Evolutionary conservation across 768 basidiomycete genomes (phyloP).

Genomic region (Lactarius evosmus): DNA sequence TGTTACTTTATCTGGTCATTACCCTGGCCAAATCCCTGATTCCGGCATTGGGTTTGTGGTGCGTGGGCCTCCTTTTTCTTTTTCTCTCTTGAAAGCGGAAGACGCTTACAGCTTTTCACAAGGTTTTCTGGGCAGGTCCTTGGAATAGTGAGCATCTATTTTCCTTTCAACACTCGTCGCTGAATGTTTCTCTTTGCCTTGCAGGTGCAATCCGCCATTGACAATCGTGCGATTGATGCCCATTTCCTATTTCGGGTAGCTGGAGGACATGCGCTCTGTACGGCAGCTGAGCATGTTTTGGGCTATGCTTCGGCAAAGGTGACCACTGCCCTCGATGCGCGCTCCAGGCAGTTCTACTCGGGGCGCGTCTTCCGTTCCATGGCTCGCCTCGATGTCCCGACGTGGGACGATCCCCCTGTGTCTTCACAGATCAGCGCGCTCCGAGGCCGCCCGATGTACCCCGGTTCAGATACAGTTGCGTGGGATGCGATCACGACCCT

Average conservation of each 20-base stretch:
- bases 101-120: not conserved
- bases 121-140: conserved; percentile 22
- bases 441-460: conserved; percentile 38
- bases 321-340: conserved; percentile 48
- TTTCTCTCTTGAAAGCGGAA: not conserved
- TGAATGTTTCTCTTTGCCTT: not conserved
- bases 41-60: conserved; percentile 20
- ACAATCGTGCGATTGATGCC: conserved; percentile 21
- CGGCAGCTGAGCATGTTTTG: conserved; percentile 46
- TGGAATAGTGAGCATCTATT: conserved; percentile 28
- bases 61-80: not conserved
- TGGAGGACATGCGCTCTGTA: conserved; percentile 51
- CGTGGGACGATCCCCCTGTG: conserved; percentile 64
- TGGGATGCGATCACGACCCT: conserved; percentile 55
- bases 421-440: conserved; percentile 60
- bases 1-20: conserved; percentile 11
- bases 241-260: conserved; percentile 30
- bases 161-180: not conserved
- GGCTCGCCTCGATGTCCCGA: conserved; percentile 71
- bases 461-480: conserved; percentile 43
- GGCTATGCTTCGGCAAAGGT: conserved; percentile 40
- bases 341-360: conserved; percentile 60
- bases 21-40: not conserved
- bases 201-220: conserved; percentile 23
- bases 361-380: conserved; percentile 62